Percentiles rank a stretch among this genome's conserved stretches.
These are phyloP conservation scores for Penicillium sp. DNA, from an alignment of 2,329 filamentous ascomycete genomes.

Conservation along the genomic window DNA sequence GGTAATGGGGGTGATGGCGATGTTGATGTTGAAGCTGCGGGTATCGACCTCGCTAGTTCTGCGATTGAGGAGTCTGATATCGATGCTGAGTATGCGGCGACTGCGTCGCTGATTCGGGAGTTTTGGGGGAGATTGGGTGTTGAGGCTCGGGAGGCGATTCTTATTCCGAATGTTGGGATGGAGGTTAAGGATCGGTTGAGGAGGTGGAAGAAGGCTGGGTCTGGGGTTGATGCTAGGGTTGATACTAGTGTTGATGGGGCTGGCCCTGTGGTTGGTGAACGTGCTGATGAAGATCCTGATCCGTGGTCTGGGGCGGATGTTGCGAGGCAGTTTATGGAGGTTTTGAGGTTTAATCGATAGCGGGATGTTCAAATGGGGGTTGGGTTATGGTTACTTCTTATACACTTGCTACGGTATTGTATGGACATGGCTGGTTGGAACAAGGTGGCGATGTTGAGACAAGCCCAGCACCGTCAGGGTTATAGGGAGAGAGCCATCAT, in stretches of 20 bases:
- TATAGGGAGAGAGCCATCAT: slow-evolving; percentile 8
- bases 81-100: slow-evolving; percentile 39
- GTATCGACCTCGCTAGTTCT: slow-evolving; percentile 29
- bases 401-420: not conserved
- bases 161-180: slow-evolving; percentile 42
- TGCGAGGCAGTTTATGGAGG: slow-evolving; percentile 48
- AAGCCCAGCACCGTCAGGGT: slow-evolving; percentile 1
- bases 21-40: slow-evolving; percentile 22
- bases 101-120: slow-evolving; percentile 40
- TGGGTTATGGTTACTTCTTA: not conserved
- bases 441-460: not conserved
- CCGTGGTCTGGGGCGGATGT: slow-evolving; percentile 41
- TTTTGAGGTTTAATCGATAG: slow-evolving; percentile 45
- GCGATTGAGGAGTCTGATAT: slow-evolving; percentile 39
- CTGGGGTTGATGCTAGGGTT: slow-evolving; percentile 8
- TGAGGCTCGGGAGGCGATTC: slow-evolving; percentile 41
- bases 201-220: slow-evolving; percentile 20
- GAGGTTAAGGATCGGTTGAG: slow-evolving; percentile 37
- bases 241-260: slow-evolving; percentile 8
- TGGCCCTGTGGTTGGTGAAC: slow-evolving; percentile 8
- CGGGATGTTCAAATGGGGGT: not conserved
- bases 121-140: slow-evolving; percentile 43
- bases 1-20: slow-evolving; percentile 3
- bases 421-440: not conserved
- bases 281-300: slow-evolving; percentile 34